Evolutionary conservation across 1,284 basidiomycete species (phyloP).

Genomic region (Heterobasidion occidentale): DNA sequence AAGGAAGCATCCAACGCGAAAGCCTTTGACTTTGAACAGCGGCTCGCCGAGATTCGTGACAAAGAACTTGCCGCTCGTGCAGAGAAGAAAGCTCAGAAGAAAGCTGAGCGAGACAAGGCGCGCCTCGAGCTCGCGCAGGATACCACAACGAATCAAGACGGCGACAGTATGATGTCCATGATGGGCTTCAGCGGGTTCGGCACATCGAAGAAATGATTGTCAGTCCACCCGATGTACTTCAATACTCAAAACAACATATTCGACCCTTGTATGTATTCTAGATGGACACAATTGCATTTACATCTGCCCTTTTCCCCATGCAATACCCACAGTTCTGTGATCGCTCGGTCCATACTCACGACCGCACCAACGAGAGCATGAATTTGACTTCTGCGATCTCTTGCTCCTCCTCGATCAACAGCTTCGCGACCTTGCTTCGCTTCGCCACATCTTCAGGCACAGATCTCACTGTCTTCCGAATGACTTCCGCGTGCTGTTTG

Average conservation of each 20-base stretch:
- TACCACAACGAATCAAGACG: constrained; percentile 34
- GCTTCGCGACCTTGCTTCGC: constrained; percentile 35
- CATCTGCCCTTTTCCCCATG: constrained; percentile 12
- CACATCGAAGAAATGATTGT: constrained; percentile 61
- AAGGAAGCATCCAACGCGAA: constrained; percentile 75
- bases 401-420: constrained; percentile 81
- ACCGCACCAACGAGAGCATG: constrained; percentile 53
- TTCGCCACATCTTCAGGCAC: constrained; percentile 57
- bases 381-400: constrained; percentile 84
- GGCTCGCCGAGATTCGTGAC: constrained; percentile 77
- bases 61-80: constrained; percentile 58
- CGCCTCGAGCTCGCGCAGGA: constrained; percentile 57
- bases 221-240: not conserved
- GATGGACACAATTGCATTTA: constrained; percentile 22
- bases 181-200: constrained; percentile 96
- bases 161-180: constrained; percentile 68
- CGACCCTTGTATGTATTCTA: constrained; percentile 8
- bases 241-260: not conserved
- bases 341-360: constrained; percentile 11
- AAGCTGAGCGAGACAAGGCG: constrained; percentile 63
- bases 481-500: constrained; percentile 59
- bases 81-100: constrained; percentile 66
- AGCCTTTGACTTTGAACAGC: constrained; percentile 87
- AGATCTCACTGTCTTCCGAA: constrained; percentile 73
- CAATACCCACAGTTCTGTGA: constrained; percentile 5